These are phyloP conservation scores for Sporisorium sorghi DNA, from an alignment of 1,284 basidiomycete species.

Conservation along the genomic window DNA sequence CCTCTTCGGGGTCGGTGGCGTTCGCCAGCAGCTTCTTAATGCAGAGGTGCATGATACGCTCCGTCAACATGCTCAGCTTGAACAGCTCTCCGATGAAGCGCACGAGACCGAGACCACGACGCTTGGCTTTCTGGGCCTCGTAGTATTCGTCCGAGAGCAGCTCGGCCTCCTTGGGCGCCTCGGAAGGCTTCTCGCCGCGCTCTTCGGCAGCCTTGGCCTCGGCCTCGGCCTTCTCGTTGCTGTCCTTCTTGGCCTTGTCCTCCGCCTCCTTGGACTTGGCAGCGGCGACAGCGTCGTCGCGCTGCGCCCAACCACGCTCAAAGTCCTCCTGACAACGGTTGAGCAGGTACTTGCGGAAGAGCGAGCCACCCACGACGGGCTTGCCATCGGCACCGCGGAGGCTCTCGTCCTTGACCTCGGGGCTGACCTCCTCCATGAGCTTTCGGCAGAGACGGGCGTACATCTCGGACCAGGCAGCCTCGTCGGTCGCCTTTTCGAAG, in stretches of 20 bases:
- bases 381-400: slow-evolving; percentile 78
- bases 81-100: slow-evolving; percentile 98
- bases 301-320: slow-evolving; percentile 80
- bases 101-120: slow-evolving; percentile 93
- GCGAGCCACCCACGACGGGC: slow-evolving; percentile 84
- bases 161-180: slow-evolving; percentile 70
- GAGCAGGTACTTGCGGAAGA: slow-evolving; percentile 88
- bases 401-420: slow-evolving; percentile 83
- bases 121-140: slow-evolving; percentile 94
- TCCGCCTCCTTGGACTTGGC: slow-evolving; percentile 74
- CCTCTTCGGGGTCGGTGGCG: slow-evolving; percentile 93
- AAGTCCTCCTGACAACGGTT: slow-evolving; percentile 95
- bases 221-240: slow-evolving; percentile 71
- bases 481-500: slow-evolving; percentile 96
- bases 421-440: slow-evolving; percentile 89
- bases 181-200: slow-evolving; percentile 64
- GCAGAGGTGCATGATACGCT: slow-evolving; percentile 95
- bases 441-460: slow-evolving; percentile 93
- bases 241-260: slow-evolving; percentile 73
- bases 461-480: slow-evolving; percentile 95
- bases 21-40: slow-evolving; percentile 93
- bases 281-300: slow-evolving; percentile 73
- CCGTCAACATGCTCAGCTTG: slow-evolving; percentile 94
- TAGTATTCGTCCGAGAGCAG: slow-evolving; percentile 95
- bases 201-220: slow-evolving; percentile 75